phyloP scores from a whole-genome alignment of 352 stramenopile genomes.

The Pythium biforme region DNA sequence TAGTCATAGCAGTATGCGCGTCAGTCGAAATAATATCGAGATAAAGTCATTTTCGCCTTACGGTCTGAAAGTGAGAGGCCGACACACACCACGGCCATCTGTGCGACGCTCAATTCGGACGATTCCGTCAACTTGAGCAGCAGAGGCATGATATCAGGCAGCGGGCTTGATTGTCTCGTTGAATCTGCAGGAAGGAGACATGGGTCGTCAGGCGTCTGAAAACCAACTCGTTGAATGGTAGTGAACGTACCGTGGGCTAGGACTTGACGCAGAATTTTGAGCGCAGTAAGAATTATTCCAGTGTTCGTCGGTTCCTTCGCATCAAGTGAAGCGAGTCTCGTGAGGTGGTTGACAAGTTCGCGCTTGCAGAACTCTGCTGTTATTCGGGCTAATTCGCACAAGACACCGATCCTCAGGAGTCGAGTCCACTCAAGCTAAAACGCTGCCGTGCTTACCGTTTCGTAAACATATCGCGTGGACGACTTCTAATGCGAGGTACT shows the following conservation, averaged over 20 bases:
- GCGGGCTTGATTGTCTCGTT: conserved; percentile 35
- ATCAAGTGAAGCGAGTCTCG: conserved; percentile 29
- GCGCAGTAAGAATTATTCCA: conserved; percentile 37
- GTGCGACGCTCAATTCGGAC: conserved; percentile 35
- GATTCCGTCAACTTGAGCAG: conserved; percentile 48
- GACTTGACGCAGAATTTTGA: conserved; percentile 54
- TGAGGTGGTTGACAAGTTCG: conserved; percentile 41
- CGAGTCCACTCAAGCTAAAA: too few relatives aligned
- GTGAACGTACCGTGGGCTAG: conserved; percentile 41
- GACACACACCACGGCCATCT: conserved; percentile 52
- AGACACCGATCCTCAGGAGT: background rate
- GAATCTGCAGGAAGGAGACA: background rate
- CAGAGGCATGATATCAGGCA: conserved; percentile 37
- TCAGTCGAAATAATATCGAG: background rate
- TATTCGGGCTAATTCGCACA: conserved; percentile 31
- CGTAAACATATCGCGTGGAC: conserved; percentile 49
- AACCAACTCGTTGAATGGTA: background rate
- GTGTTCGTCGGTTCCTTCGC: conserved; percentile 23
- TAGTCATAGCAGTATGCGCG: conserved; percentile 18
- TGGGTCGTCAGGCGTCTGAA: background rate
- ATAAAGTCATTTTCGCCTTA: conserved; percentile 20
- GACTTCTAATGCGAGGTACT: conserved; percentile 49
- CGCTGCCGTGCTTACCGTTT: conserved; percentile 33
- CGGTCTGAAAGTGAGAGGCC: conserved; percentile 55
- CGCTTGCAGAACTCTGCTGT: conserved; percentile 41